Conservation (phyloP, 441 rosid species). For the Croton laevigatus region DNA sequence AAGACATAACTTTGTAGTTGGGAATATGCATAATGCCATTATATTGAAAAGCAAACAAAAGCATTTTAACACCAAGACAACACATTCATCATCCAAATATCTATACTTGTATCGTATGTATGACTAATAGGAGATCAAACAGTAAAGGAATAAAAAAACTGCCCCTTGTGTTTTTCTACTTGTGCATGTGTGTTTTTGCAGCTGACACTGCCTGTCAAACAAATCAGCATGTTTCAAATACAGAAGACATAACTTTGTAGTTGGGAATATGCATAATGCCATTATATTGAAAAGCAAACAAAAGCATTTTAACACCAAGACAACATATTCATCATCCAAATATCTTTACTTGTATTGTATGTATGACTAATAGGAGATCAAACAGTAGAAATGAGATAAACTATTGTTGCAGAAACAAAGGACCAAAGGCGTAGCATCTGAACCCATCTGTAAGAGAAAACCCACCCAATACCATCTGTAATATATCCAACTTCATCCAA, state of each 20-base stretch:
- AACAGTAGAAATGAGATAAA: not conserved
- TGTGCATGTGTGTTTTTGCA: not conserved
- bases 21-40: not conserved
- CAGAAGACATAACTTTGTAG: not conserved
- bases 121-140: not conserved
- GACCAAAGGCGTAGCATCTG: too few relatives aligned
- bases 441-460: too few relatives aligned
- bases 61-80: too few relatives aligned
- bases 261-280: not conserved
- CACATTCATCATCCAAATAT: not conserved
- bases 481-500: too few relatives aligned
- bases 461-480: too few relatives aligned
- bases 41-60: not conserved
- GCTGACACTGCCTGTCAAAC: not conserved
- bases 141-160: not conserved
- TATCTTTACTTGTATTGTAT: not conserved
- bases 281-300: not conserved
- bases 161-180: not conserved
- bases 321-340: not conserved
- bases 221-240: not conserved
- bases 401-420: too few relatives aligned
- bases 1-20: not conserved
- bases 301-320: not conserved
- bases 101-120: not conserved
- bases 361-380: not conserved